phyloP scores from a whole-genome alignment of 345 rosid genomes.

The Hevea brasiliensis region DNA sequence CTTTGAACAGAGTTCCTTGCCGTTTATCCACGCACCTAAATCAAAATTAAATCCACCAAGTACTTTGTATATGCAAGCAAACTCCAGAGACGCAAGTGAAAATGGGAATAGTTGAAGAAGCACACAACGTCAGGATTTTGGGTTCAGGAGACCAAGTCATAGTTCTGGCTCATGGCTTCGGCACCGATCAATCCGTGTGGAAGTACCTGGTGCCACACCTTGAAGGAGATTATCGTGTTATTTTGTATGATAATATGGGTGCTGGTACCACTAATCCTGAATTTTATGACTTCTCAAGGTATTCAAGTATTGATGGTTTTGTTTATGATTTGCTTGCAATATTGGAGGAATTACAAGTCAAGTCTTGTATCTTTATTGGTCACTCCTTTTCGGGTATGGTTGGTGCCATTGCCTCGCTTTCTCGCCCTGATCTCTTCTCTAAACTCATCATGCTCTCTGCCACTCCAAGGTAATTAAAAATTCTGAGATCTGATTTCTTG shows the following conservation, averaged over 20 bases:
- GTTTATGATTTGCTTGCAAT: constrained; percentile 16
- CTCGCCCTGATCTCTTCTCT: constrained; percentile 18
- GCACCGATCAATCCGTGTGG: constrained; percentile 12
- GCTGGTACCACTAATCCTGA: constrained; percentile 16
- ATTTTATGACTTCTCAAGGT: constrained; percentile 7
- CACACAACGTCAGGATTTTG: constrained; percentile 13
- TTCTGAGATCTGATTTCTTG: no score
- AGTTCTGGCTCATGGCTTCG: constrained; percentile 9
- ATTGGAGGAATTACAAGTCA: constrained; percentile 10
- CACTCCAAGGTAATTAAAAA: constrained; percentile 14
- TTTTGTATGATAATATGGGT: constrained; percentile 15
- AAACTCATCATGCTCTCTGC: constrained; percentile 12
- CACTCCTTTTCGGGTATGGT: constrained; percentile 3
- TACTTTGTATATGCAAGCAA: no score
- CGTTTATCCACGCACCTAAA: no score
- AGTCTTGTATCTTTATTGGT: constrained; percentile 12
- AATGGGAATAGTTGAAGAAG: constrained; percentile 5
- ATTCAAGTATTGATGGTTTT: constrained; percentile 12
- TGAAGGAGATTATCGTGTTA: background rate
- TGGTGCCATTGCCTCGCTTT: constrained; percentile 17
- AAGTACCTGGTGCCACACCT: background rate
- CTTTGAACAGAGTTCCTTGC: no score
- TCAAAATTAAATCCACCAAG: no score
- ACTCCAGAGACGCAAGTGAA: background rate
- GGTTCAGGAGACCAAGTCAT: background rate